Evolutionary conservation across 2,329 filamentous ascomycete species (phyloP), one percentile per base, ranked within the genome.

Genomic region (Diaporthe capsici): DNA sequence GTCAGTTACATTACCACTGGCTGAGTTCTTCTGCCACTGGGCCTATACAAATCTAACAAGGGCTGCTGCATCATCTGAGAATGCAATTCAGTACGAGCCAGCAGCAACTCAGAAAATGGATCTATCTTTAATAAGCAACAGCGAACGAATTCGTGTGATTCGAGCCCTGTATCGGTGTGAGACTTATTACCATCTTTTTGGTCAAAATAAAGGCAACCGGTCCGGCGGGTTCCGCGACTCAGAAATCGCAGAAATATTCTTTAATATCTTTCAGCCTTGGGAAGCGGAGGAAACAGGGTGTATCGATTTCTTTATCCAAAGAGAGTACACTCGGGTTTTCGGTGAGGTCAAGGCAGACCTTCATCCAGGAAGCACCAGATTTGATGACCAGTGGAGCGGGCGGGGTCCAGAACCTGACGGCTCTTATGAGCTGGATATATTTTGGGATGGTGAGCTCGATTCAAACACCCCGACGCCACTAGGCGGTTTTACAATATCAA

Each of bases 201-300:
- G 53, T 9, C 53, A 17, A 57, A 57, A 57, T 34, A 34, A 57
- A 20, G 53, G 53, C 15, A 9, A 9, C 2, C 53, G 53, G 28
- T 10, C 10, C 28, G 53, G 53, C 13, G 15, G 5, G 28, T 57
- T 57, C 17, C 53, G 28, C 28, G 2, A 34, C 17, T 31, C 28
- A 6, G 28, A 57, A 34, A 57, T 57, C 28, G 28, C 28, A 34
- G 53, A 57, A 34, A 57, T 57, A 34, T 57, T 57, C 31, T 34
- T 57, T 28, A 34, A 34, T 12, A 57, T 57, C 17, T 57, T 57
- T 57, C 28, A 57, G 53, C 53, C 53, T 57, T 57, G 53, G 53
- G 53, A 57, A 57, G 53, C 53, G 7, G 53, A 57, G 53, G 53
- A 57, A 22, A 34, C 22, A 17, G 53, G 53, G 28, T 57, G 53